These are phyloP conservation scores for Starmerella sirachaensis DNA, from an alignment of 805 yeast genomes.

Conservation along the genomic window DNA sequence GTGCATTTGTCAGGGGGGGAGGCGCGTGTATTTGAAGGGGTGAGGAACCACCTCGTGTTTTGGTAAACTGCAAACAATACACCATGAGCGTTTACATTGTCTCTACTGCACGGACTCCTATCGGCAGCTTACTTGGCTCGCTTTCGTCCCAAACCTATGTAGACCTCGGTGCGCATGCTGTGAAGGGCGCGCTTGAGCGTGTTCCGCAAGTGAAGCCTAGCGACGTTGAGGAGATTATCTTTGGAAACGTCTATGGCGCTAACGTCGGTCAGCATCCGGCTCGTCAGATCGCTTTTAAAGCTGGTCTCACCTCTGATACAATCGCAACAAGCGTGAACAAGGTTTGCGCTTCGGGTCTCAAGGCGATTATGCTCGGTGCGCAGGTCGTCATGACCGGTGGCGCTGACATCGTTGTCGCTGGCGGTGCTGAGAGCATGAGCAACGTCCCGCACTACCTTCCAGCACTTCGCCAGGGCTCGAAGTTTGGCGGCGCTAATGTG, in stretches of 20 bases:
- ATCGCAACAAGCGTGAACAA: conserved; percentile 90
- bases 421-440: conserved; percentile 97
- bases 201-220: conserved; percentile 19
- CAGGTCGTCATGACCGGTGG: conserved; percentile 78
- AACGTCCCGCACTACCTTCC: conserved; percentile 90
- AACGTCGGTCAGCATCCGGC: conserved; percentile 97
- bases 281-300: conserved; percentile 87
- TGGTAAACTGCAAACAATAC: no score
- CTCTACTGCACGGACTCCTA: conserved; percentile 85
- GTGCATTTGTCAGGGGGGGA: no score
- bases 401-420: conserved; percentile 88
- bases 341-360: conserved; percentile 95
- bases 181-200: conserved; percentile 34
- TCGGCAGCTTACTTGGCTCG: conserved; percentile 86
- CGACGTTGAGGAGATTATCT: conserved; percentile 18
- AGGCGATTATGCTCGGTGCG: conserved; percentile 79
- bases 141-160: conserved; percentile 62
- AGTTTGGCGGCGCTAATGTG: conserved; percentile 69
- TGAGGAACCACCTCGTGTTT: no score
- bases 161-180: conserved; percentile 88
- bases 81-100: conserved; percentile 66
- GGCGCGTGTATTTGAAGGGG: no score
- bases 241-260: conserved; percentile 68
- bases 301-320: conserved; percentile 70
- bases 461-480: conserved; percentile 72